Percentiles rank a stretch among this genome's conserved stretches.
These are phyloP conservation scores for Septoria petroselini DNA, from an alignment of 2,329 filamentous ascomycete genomes.

Conservation along the genomic window DNA sequence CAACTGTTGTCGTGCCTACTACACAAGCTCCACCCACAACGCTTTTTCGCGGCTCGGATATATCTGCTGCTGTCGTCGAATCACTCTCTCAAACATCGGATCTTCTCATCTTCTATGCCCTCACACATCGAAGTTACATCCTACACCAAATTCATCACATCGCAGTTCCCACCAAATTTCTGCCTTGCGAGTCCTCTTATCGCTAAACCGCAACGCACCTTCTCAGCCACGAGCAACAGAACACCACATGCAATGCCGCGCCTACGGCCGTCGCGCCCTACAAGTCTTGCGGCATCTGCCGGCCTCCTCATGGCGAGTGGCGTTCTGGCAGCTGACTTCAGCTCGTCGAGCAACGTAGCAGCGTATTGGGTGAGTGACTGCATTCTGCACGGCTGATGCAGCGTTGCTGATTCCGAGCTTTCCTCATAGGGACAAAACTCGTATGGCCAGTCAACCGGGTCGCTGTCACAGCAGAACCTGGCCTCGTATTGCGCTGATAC, in stretches of 20 bases:
- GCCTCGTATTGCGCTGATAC: conserved; percentile 57
- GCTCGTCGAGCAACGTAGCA: conserved; percentile 17
- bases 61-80: background rate
- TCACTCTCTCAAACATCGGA: too few species aligned
- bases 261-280: conserved; percentile 11
- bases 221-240: background rate
- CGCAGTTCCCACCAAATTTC: conserved; percentile 1
- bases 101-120: background rate
- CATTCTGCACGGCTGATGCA: too few species aligned
- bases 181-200: conserved; percentile 1
- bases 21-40: background rate
- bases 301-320: conserved; percentile 19
- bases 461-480: conserved; percentile 54
- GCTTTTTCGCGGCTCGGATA: background rate
- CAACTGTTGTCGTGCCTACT: conserved; percentile 20
- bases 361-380: conserved; percentile 16
- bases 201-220: background rate
- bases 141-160: background rate
- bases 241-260: conserved; percentile 16
- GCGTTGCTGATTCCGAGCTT: background rate
- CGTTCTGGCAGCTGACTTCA: conserved; percentile 18
- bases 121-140: conserved; percentile 12
- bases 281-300: conserved; percentile 18
- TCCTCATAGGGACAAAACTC: conserved; percentile 55
- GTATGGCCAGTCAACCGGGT: conserved; percentile 45